Evolutionary conservation across 768 basidiomycete species (phyloP), one percentile per base, ranked within the genome.

Genomic region (Lentinula boryana): DNA sequence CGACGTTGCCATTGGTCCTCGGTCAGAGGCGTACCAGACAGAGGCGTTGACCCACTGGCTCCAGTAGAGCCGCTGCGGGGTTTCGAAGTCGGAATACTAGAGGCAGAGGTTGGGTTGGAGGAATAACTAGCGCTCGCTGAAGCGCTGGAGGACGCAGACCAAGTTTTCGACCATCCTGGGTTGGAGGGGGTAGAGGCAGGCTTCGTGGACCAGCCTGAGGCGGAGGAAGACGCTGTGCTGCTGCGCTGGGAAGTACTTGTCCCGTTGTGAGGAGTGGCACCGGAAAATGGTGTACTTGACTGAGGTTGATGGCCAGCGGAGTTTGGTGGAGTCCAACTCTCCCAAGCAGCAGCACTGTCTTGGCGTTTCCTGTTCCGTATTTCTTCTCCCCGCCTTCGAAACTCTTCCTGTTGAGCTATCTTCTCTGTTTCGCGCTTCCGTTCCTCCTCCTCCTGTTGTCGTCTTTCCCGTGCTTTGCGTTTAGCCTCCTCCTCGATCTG

Each of bases 1-100:
- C 82, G 82, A 33, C 85, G 82, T 18, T 79, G 74, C 80, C 87
- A 85, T 56, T 88, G 85, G 4, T 78, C 76, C 63, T 86, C 61
- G 21, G 41, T 38, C 13, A 68, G 41, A 36, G 70, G 51, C 2
- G 67, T 61, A 51, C 54, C 66, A 27, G 68, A 64, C 36, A 74
- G 69, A 12, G 72, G 31, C 15, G 27, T 51, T 63, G 62, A 38
- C 23, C 68, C 64, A 27, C 71, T 70, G 9, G 68, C 59, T 13
- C 65, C 64, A 16, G 72, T 61, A 35, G 77, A 60, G 13, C 70
- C 62, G 8, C 72, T 62, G 36, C 71, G 64, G 15, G 71, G 60
- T 35, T 68, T 71, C 4, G 72, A 63, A 50, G 68, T 60, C 23
- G 71, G 60, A 16, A 68, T 59, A 4, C 70, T 64, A 1, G 78